These are phyloP conservation scores for Coemansia sp. DNA, from an alignment of 192 early-diverging fungal genomes.

Conservation along the genomic window DNA sequence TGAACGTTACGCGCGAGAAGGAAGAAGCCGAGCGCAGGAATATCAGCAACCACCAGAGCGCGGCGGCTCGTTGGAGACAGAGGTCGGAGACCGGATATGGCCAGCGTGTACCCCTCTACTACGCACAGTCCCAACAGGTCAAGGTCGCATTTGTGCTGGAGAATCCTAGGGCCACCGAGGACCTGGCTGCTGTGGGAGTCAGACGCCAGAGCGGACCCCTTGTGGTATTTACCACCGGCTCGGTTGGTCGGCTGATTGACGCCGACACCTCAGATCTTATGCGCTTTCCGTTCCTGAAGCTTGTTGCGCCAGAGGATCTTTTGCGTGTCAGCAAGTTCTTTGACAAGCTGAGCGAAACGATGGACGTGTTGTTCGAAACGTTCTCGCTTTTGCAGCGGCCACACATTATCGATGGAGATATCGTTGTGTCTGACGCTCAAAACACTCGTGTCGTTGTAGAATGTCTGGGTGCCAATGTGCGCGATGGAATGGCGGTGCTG, in stretches of 20 bases:
- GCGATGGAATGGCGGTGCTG: constrained; percentile 42
- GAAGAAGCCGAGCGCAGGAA: neutral
- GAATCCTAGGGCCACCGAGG: constrained; percentile 14
- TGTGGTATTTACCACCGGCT: constrained; percentile 41
- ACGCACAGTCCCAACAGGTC: constrained; percentile 31
- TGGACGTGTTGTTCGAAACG: constrained; percentile 37
- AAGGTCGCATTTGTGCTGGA: constrained; percentile 49
- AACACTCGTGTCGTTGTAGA: constrained; percentile 40
- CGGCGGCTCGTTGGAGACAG: constrained; percentile 11
- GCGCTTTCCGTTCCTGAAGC: constrained; percentile 41
- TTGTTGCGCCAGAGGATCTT: constrained; percentile 46
- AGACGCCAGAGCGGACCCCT: constrained; percentile 27
- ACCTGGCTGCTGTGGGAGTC: no score
- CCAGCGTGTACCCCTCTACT: constrained; percentile 36
- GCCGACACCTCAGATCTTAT: constrained; percentile 39
- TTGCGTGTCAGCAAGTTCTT: constrained; percentile 31
- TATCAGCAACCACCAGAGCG: constrained; percentile 1
- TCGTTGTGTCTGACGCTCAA: constrained; percentile 23
- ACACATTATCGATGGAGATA: constrained; percentile 42
- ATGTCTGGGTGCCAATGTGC: constrained; percentile 44
- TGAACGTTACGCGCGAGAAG: constrained; percentile 25
- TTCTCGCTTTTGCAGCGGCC: constrained; percentile 42
- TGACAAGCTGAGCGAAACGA: constrained; percentile 30
- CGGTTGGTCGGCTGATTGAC: constrained; percentile 35
- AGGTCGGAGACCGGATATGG: neutral